Percentiles rank a stretch among this genome's conserved stretches.
Conservation (phyloP, 176 grass and related monocot genomes). For the Saccharum spontaneum region DNA sequence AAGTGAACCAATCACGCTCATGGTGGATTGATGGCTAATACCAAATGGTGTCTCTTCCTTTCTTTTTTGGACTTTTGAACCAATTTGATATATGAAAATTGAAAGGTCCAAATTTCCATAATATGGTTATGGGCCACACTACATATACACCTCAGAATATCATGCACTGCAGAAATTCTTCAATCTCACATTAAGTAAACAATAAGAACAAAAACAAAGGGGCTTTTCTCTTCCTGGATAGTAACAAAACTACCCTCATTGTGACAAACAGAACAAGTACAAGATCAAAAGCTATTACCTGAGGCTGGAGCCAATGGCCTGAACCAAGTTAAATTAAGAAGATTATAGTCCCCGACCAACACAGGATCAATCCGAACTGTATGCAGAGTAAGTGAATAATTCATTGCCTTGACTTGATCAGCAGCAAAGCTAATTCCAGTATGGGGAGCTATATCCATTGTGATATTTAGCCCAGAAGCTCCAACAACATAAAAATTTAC, state of each 20-base stretch:
- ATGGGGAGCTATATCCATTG: constrained; percentile 92
- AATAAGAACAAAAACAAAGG: constrained; percentile 17
- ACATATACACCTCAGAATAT: constrained; percentile 1
- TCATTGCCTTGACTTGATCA: constrained; percentile 67
- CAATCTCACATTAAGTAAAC: constrained; percentile 18
- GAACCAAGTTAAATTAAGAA: constrained; percentile 97
- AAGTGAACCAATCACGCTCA: too few relatives aligned
- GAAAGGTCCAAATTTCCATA: constrained; percentile 18
- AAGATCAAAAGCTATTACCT: constrained; percentile 55
- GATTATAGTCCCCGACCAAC: constrained; percentile 78
- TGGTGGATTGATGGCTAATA: neutral
- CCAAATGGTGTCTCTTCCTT: neutral
- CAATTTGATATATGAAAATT: constrained; percentile 3
- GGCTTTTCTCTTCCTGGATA: constrained; percentile 18
- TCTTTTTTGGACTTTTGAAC: neutral
- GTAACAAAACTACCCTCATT: constrained; percentile 24
- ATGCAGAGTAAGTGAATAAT: constrained; percentile 66
- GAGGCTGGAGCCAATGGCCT: constrained; percentile 61
- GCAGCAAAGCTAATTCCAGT: constrained; percentile 82
- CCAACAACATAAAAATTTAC: constrained; percentile 98
- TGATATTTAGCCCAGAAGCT: constrained; percentile 92
- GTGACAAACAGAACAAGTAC: constrained; percentile 33
- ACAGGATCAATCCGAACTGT: constrained; percentile 71
- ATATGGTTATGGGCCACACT: neutral
- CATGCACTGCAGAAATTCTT: neutral